Percentiles rank a stretch among this genome's conserved stretches.
Conservation (phyloP, 352 stramenopile genomes). For the Globisporangium paddicum region DNA sequence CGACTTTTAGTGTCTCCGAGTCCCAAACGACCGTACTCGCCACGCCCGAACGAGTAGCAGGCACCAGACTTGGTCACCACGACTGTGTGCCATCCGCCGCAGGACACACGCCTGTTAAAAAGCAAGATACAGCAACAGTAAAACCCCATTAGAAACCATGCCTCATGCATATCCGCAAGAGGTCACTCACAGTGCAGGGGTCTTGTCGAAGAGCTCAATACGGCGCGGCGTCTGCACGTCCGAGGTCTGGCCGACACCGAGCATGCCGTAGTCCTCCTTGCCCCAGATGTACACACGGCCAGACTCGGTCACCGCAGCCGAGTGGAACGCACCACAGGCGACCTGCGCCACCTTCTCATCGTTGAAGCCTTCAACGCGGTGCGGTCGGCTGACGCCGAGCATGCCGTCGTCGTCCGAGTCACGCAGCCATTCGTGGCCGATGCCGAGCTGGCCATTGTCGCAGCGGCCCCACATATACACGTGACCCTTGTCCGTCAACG, state of each 20-base stretch:
- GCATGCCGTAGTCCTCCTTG: constrained; percentile 88
- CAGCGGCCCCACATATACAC: constrained; percentile 80
- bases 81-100: constrained; percentile 78
- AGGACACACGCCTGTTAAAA: constrained; percentile 60
- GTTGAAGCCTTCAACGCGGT: constrained; percentile 59
- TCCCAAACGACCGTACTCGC: constrained; percentile 80
- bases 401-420: constrained; percentile 57
- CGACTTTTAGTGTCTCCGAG: constrained; percentile 79
- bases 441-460: constrained; percentile 71
- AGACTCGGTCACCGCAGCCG: constrained; percentile 64
- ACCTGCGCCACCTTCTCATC: constrained; percentile 75
- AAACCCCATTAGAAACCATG: not conserved
- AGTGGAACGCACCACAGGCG: constrained; percentile 79
- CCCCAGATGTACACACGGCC: constrained; percentile 77
- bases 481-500: constrained; percentile 58
- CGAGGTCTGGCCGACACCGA: constrained; percentile 69
- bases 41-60: constrained; percentile 73
- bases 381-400: constrained; percentile 49
- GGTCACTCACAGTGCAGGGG: constrained; percentile 52
- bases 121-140: not conserved
- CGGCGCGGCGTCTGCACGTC: constrained; percentile 58
- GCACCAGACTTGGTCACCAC: constrained; percentile 70
- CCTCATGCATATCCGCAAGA: not conserved
- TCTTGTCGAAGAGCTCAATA: constrained; percentile 63
- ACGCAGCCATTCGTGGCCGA: constrained; percentile 58